These are phyloP conservation scores for Daldinia grandis DNA, from an alignment of 495 filamentous ascomycete genomes.

Conservation along the genomic window DNA sequence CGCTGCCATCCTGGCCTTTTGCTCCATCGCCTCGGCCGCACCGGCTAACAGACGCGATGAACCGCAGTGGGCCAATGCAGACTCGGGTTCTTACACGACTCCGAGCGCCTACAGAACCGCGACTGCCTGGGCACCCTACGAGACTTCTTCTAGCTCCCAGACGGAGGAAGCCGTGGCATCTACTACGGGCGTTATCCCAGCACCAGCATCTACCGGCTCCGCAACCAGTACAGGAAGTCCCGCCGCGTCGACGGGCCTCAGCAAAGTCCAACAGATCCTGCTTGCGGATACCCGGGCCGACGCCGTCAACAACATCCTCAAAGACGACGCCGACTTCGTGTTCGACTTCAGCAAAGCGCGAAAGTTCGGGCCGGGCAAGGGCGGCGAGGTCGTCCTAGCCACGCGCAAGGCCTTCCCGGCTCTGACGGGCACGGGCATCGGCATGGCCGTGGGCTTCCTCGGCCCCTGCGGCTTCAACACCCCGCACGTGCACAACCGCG, in stretches of 20 bases:
- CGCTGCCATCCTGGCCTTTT: constrained; percentile 43
- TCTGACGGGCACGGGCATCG: constrained; percentile 49
- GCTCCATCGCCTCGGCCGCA: constrained; percentile 26
- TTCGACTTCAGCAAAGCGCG: constrained; percentile 52
- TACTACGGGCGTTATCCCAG: neutral
- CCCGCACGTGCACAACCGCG: constrained; percentile 57
- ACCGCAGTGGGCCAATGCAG: neutral
- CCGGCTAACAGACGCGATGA: constrained; percentile 16
- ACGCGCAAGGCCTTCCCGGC: constrained; percentile 54
- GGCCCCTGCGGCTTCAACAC: constrained; percentile 59
- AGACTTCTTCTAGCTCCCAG: neutral
- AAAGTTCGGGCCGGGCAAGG: constrained; percentile 41
- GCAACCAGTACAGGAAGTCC: neutral
- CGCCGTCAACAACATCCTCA: constrained; percentile 44
- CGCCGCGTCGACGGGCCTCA: constrained; percentile 22
- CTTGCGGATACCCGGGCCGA: constrained; percentile 41
- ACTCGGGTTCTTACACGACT: neutral
- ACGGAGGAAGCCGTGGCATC: neutral
- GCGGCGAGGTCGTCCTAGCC: constrained; percentile 51
- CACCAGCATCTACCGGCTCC: neutral
- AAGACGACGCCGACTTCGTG: constrained; percentile 45
- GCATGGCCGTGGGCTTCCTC: constrained; percentile 52
- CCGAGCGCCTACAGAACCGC: neutral
- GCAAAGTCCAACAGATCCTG: constrained; percentile 39
- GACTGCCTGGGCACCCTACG: neutral